Conservation (phyloP, 2,329 filamentous ascomycete species). For the Botrytis tulipae region DNA sequence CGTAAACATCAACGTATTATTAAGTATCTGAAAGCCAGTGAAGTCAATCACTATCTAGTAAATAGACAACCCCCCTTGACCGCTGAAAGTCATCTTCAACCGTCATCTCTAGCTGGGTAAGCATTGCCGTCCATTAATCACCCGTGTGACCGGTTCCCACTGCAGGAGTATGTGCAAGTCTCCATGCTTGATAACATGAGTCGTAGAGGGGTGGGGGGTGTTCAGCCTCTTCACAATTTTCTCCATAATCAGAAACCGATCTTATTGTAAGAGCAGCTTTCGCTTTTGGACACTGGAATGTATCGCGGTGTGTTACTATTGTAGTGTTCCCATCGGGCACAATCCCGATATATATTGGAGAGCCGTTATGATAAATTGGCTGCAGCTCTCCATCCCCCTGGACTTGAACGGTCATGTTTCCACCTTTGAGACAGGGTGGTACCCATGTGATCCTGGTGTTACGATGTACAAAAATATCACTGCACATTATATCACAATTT, state of each 20-base stretch:
- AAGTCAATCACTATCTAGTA: too few relatives aligned
- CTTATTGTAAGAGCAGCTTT: background rate
- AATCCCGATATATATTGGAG: background rate
- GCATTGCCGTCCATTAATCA: background rate
- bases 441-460: background rate
- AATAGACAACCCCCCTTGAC: too few relatives aligned
- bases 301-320: background rate
- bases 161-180: background rate
- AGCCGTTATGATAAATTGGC: background rate
- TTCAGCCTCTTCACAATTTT: background rate
- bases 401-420: background rate
- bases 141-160: background rate
- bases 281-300: background rate
- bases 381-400: background rate
- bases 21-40: background rate
- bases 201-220: background rate
- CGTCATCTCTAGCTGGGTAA: background rate
- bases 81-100: background rate
- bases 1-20: background rate
- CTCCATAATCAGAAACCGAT: background rate
- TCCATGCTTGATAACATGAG: background rate
- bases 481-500: background rate
- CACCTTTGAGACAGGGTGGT: background rate
- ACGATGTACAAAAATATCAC: background rate
- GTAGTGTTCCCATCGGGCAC: background rate